Conservation (phyloP, 2,329 filamentous ascomycete genomes). For the Coleophoma crateriformis region DNA sequence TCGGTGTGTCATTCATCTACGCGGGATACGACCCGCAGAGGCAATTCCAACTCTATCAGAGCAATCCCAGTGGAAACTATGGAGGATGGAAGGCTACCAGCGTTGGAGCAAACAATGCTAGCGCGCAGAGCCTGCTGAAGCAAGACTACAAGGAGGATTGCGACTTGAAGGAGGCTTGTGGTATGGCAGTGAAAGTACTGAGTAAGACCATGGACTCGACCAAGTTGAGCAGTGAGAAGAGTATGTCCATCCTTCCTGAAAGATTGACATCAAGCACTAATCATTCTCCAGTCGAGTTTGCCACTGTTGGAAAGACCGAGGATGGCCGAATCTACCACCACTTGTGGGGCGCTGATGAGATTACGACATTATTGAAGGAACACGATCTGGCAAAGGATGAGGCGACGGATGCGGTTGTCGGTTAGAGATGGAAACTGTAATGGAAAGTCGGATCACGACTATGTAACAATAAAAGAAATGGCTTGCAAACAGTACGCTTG, state of each 20-base stretch:
- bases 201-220: conserved; percentile 99
- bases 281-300: conserved; percentile 75
- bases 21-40: conserved; percentile 94
- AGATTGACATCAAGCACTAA: conserved; percentile 10
- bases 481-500: too few relatives aligned
- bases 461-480: conserved; percentile 22
- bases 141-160: conserved; percentile 99
- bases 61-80: conserved; percentile 98
- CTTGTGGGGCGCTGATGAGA: conserved; percentile 95
- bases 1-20: conserved; percentile 99
- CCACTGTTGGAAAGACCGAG: conserved; percentile 92
- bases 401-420: conserved; percentile 25
- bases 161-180: conserved; percentile 91
- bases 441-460: conserved; percentile 7
- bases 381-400: conserved; percentile 90
- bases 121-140: conserved; percentile 93
- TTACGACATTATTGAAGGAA: conserved; percentile 88
- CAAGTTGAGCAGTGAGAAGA: conserved; percentile 98
- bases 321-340: conserved; percentile 97
- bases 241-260: conserved; percentile 46
- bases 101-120: conserved; percentile 96
- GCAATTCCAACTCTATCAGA: conserved; percentile 98
- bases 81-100: conserved; percentile 99
- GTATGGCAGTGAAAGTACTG: conserved; percentile 94
- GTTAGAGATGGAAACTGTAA: conserved; percentile 14